Evolutionary conservation across 495 filamentous ascomycete genomes (phyloP).

Genomic region (Neurospora sp.): DNA sequence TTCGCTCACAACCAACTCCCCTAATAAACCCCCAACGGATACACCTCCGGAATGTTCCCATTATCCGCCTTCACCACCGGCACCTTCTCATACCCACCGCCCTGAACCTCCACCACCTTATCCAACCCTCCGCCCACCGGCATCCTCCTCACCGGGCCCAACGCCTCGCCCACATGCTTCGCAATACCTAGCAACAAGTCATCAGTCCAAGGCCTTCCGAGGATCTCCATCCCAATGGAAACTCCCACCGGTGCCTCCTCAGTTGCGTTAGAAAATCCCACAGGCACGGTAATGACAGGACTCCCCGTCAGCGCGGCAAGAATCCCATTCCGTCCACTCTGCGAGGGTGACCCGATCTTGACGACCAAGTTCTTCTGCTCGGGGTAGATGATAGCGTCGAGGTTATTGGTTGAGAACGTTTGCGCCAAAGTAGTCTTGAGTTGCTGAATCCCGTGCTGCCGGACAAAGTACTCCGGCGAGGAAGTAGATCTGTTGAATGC

Average conservation of each 20-base stretch:
- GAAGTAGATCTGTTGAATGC: slow-evolving; percentile 37
- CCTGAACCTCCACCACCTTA: slow-evolving; percentile 21
- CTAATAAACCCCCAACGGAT: slow-evolving; percentile 32
- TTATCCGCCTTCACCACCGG: slow-evolving; percentile 32
- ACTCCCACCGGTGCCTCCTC: slow-evolving; percentile 43
- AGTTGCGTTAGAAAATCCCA: slow-evolving; percentile 31
- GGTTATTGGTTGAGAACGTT: slow-evolving; percentile 35
- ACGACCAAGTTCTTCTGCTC: slow-evolving; percentile 57
- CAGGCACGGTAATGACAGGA: slow-evolving; percentile 54
- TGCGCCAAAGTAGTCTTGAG: slow-evolving; percentile 29
- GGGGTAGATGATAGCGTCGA: slow-evolving; percentile 56
- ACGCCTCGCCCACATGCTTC: slow-evolving; percentile 24
- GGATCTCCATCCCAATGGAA: slow-evolving; percentile 56
- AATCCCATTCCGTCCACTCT: slow-evolving; percentile 54
- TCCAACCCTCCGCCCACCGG: slow-evolving; percentile 27
- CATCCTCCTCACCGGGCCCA: slow-evolving; percentile 36
- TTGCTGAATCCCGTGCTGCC: slow-evolving; percentile 33
- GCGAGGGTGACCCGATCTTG: slow-evolving; percentile 41
- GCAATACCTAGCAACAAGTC: slow-evolving; percentile 41
- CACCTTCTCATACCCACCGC: slow-evolving; percentile 21
- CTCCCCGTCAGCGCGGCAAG: slow-evolving; percentile 52
- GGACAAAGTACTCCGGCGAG: slow-evolving; percentile 34
- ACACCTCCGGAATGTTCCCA: slow-evolving; percentile 29
- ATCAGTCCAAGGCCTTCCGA: slow-evolving; percentile 46
- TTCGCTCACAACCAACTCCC: not conserved